Conservation (phyloP, 2,329 filamentous ascomycete species). For the Nothophoma quercina region DNA sequence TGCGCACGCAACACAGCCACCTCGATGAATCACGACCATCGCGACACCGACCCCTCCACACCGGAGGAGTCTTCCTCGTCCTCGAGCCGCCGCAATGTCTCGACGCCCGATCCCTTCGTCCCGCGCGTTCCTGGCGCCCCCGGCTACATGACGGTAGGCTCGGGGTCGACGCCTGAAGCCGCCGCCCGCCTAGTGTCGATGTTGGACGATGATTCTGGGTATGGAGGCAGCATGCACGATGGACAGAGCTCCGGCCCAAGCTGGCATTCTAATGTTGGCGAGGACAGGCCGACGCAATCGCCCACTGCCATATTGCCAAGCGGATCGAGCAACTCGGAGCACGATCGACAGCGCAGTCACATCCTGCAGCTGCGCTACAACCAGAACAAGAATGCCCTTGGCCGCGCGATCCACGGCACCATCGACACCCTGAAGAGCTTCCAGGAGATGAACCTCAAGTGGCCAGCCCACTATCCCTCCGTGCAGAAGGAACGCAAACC, state of each 20-base stretch:
- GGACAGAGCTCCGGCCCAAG: conserved; percentile 64
- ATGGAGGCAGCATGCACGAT: conserved; percentile 77
- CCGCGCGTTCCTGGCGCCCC: conserved; percentile 53
- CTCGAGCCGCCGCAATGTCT: conserved; percentile 35
- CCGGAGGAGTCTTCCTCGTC: conserved; percentile 32
- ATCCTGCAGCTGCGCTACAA: conserved; percentile 96
- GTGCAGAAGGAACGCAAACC: conserved; percentile 64
- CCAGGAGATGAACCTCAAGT: conserved; percentile 86
- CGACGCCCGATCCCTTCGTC: conserved; percentile 32
- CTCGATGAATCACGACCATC: conserved; percentile 42
- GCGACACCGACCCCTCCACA: conserved; percentile 27
- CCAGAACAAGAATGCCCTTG: conserved; percentile 85
- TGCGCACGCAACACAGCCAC: conserved; percentile 23
- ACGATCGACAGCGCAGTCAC: conserved; percentile 75
- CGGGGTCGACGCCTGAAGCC: conserved; percentile 80
- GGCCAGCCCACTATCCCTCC: conserved; percentile 95
- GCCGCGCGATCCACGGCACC: conserved; percentile 83
- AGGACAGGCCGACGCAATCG: conserved; percentile 65
- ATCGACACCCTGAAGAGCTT: conserved; percentile 83
- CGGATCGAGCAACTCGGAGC: conserved; percentile 60
- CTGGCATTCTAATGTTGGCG: conserved; percentile 64
- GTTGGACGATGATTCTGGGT: conserved; percentile 88
- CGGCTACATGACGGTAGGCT: conserved; percentile 87
- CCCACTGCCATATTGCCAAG: conserved; percentile 61
- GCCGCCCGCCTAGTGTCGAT: conserved; percentile 81